Evolutionary conservation across 176 grass and related monocot genomes (phyloP).

Genomic region (Oryza longistaminata): DNA sequence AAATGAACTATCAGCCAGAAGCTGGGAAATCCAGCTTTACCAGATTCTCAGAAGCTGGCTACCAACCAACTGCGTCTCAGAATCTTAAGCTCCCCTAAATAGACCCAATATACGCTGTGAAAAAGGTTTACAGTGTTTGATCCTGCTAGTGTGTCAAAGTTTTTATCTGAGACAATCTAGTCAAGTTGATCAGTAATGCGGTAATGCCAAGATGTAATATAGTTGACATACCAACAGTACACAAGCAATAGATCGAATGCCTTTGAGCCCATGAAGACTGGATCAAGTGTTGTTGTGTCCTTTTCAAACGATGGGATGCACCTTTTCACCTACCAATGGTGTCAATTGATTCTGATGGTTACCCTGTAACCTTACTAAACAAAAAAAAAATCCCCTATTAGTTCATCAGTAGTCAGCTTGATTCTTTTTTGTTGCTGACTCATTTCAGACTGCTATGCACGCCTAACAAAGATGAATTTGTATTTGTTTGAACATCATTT

Average conservation of each 20-base stretch:
- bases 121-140: not conserved
- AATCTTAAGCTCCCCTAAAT: no score
- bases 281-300: not conserved
- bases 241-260: not conserved
- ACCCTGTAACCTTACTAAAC: not conserved
- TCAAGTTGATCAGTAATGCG: not conserved
- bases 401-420: not conserved
- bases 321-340: not conserved
- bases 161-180: not conserved
- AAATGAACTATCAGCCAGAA: no score
- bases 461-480: not conserved
- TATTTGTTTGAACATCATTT: not conserved
- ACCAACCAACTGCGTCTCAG: no score
- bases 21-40: no score
- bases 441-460: not conserved
- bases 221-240: not conserved
- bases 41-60: no score
- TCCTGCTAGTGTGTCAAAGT: not conserved
- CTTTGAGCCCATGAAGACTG: not conserved
- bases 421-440: conserved; percentile 11
- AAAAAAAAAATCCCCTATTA: not conserved
- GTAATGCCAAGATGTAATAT: not conserved
- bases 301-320: not conserved
- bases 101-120: no score
- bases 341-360: not conserved